phyloP scores from a whole-genome alignment of 768 basidiomycete species.

The Suillus weaverae region DNA sequence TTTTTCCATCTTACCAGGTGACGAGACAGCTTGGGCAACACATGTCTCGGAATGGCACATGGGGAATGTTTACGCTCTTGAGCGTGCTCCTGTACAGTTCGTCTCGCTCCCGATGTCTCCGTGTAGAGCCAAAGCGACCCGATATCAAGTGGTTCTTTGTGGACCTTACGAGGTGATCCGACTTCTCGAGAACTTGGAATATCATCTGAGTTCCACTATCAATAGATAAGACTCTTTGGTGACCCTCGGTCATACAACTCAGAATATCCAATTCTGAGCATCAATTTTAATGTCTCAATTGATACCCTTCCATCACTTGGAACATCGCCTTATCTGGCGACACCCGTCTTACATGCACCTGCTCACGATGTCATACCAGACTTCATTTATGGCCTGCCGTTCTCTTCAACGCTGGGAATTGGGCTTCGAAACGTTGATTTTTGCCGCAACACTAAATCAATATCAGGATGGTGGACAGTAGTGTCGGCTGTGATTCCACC shows the following conservation, averaged over 20 bases:
- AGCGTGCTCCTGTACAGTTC: conserved; percentile 47
- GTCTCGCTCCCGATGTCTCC: conserved; percentile 52
- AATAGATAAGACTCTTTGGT: conserved; percentile 80
- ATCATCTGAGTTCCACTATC: conserved; percentile 6
- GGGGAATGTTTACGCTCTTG: conserved; percentile 84
- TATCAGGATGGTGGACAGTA: conserved; percentile 58
- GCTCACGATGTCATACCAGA: conserved; percentile 62
- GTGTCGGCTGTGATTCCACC: conserved; percentile 14
- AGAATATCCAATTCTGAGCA: conserved; percentile 52
- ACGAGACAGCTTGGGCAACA: conserved; percentile 21
- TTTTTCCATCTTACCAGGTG: conserved; percentile 62
- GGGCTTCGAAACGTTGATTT: conserved; percentile 50
- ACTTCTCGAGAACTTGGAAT: not conserved
- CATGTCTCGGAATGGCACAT: conserved; percentile 61
- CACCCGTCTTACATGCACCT: conserved; percentile 41
- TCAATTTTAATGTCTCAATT: conserved; percentile 51
- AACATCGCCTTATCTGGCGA: not conserved
- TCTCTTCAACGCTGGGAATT: conserved; percentile 70
- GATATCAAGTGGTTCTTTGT: conserved; percentile 71
- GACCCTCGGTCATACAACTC: conserved; percentile 52
- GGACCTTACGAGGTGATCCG: conserved; percentile 75
- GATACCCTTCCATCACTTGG: conserved; percentile 25
- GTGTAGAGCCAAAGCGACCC: conserved; percentile 36
- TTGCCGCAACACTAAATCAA: not conserved
- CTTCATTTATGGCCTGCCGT: conserved; percentile 73